A percentile compares a stretch with the other conserved stretches of the same genome.
These are phyloP conservation scores for Fusarium sp. DNA, from an alignment of 2,329 filamentous ascomycete genomes.

Conservation along the genomic window DNA sequence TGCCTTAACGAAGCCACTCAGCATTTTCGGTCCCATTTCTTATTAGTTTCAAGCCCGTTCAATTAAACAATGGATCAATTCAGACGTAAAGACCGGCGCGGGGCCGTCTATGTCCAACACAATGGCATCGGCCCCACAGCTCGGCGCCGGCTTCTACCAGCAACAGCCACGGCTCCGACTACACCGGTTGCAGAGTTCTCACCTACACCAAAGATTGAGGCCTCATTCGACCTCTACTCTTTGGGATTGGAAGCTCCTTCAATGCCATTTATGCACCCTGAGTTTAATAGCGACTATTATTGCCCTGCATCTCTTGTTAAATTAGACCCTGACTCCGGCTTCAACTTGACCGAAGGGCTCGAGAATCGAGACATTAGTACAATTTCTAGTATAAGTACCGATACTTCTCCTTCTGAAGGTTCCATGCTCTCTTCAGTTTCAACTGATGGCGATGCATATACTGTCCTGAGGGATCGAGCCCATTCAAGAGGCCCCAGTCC, in stretches of 20 bases:
- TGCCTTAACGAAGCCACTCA: conserved; percentile 26
- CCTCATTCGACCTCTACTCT: background rate
- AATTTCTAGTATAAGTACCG: conserved; percentile 37
- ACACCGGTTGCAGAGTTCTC: conserved; percentile 3
- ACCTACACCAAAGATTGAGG: background rate
- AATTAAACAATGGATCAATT: conserved; percentile 15
- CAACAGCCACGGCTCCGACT: conserved; percentile 13
- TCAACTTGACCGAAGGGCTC: conserved; percentile 11
- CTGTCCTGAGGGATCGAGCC: conserved; percentile 16
- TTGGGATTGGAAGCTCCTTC: background rate
- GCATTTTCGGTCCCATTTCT: background rate
- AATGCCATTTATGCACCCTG: conserved; percentile 1
- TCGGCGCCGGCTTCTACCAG: conserved; percentile 21
- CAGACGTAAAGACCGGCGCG: conserved; percentile 16
- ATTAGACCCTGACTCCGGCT: conserved; percentile 10
- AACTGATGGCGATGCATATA: conserved; percentile 47
- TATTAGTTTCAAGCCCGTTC: background rate
- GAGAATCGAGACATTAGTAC: conserved; percentile 43
- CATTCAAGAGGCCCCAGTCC: conserved; percentile 46
- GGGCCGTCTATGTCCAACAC: conserved; percentile 14
- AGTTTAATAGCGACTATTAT: conserved; percentile 23
- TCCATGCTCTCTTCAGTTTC: conserved; percentile 49
- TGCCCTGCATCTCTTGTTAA: conserved; percentile 31
- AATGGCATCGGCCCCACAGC: conserved; percentile 31
- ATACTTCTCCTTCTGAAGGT: conserved; percentile 48